These are phyloP conservation scores for Metschnikowia santaceciliae DNA, from an alignment of 805 yeast species.

Conservation along the genomic window DNA sequence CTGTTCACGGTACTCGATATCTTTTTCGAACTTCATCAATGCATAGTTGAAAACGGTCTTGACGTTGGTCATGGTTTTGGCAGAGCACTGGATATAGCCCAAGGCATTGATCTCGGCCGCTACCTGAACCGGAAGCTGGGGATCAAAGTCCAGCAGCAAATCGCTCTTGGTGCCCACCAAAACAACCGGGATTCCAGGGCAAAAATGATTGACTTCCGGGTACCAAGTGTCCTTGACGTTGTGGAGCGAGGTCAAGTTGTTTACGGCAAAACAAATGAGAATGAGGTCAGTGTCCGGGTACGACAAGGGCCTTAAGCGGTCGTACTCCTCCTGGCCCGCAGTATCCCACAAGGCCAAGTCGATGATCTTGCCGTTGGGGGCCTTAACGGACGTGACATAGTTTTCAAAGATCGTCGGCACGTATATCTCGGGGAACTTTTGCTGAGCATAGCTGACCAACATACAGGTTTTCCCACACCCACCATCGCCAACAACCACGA, in stretches of 20 bases:
- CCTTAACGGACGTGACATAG: slow-evolving; percentile 60
- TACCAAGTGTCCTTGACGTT: slow-evolving; percentile 81
- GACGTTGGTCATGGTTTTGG: slow-evolving; percentile 65
- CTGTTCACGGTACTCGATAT: slow-evolving; percentile 34
- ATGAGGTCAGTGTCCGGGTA: slow-evolving; percentile 77
- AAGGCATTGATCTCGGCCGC: slow-evolving; percentile 64
- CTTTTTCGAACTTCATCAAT: slow-evolving; percentile 40
- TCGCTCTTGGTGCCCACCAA: slow-evolving; percentile 85
- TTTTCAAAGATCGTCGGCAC: slow-evolving; percentile 85
- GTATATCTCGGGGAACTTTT: slow-evolving; percentile 65
- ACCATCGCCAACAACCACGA: slow-evolving; percentile 86
- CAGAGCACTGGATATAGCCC: slow-evolving; percentile 76
- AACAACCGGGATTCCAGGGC: slow-evolving; percentile 73
- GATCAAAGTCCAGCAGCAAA: slow-evolving; percentile 36
- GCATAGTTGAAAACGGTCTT: slow-evolving; percentile 65
- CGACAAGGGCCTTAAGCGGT: slow-evolving; percentile 70
- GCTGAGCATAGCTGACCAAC: slow-evolving; percentile 62
- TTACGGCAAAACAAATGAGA: slow-evolving; percentile 71
- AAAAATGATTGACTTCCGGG: slow-evolving; percentile 80
- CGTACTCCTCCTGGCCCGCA: slow-evolving; percentile 87
- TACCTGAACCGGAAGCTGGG: slow-evolving; percentile 47
- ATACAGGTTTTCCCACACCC: slow-evolving; percentile 89
- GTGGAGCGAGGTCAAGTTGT: slow-evolving; percentile 56
- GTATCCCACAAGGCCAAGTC: slow-evolving; percentile 85
- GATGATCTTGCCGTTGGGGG: slow-evolving; percentile 74